phyloP scores from a whole-genome alignment of 305 asterid genomes.

The Fraxinus sp. region DNA sequence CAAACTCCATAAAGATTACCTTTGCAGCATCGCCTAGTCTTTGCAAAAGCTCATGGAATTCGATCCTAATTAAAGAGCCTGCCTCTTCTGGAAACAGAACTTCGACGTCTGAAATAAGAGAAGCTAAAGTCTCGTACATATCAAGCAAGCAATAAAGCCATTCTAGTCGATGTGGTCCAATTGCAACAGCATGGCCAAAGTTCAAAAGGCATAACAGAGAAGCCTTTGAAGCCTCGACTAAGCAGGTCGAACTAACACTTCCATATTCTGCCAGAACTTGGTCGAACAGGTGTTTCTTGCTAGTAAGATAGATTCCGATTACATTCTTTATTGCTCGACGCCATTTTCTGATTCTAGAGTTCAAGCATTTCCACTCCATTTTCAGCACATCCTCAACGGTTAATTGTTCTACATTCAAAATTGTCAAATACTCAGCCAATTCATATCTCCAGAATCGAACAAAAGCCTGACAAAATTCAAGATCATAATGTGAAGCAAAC shows the following conservation, averaged over 20 bases:
- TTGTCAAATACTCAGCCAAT: conserved; percentile 40
- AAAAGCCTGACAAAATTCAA: conserved; percentile 54
- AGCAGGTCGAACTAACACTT: conserved; percentile 34
- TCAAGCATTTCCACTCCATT: conserved; percentile 64
- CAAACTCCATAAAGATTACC: conserved; percentile 42
- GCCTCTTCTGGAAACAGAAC: conserved; percentile 44
- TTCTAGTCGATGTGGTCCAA: conserved; percentile 59
- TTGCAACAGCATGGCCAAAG: conserved; percentile 61
- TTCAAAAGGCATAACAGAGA: conserved; percentile 50
- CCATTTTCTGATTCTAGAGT: conserved; percentile 57
- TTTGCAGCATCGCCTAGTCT: conserved; percentile 48
- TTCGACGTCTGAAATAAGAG: conserved; percentile 35
- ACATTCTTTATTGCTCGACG: conserved; percentile 42
- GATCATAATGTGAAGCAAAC: conserved; percentile 49
- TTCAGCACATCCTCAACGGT: conserved; percentile 64
- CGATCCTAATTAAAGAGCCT: conserved; percentile 32
- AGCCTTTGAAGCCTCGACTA: conserved; percentile 55
- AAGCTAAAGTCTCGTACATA: conserved; percentile 58
- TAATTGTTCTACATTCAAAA: conserved; percentile 39
- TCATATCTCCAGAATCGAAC: conserved; percentile 52
- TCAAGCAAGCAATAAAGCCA: conserved; percentile 60
- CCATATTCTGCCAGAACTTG: conserved; percentile 49
- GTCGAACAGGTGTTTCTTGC: conserved; percentile 47
- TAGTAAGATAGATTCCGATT: conserved; percentile 43
- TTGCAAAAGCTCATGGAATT: conserved; percentile 47